Base-by-base conservation (phyloP, 2,329 filamentous ascomycete genomes). In the Aspergillus sp. region DNA sequence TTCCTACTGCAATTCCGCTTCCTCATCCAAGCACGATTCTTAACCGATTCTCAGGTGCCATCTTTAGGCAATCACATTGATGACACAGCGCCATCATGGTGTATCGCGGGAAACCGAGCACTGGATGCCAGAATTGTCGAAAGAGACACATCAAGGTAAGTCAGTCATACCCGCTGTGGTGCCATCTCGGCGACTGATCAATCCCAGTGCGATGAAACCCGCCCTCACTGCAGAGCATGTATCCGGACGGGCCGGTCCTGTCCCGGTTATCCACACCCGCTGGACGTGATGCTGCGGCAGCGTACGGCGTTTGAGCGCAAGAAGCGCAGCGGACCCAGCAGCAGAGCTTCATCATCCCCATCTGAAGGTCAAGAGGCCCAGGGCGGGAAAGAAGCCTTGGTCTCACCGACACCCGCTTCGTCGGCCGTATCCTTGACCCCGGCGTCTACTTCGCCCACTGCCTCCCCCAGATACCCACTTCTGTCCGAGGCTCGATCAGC, bases 111-210 rank as follows among this genome's bases (percentile, higher is more conserved):
- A 67, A 64, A 35, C 61, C 60, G 20, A 66, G 62, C 46, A 62
- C 59, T 5, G 60, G 63, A 16, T 67, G 60, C 43, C 60, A 57
- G 41, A 68, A 60, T n/a, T 68, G 65, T 35, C 60, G 64, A 24
- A 53, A 55, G 19, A 57, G 65, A 38, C 65, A 58, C 47, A 68
- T 68, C 47, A 67, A 67, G 60, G 65, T 66, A 57, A 9, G 20
- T 16, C 5, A 19, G 5, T 16, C 22, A 9, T 9, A 24, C 42
- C 11, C 14, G 11, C 6, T 2, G 22, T 22, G 20, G 11, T 7
- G 30, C n/a, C 11, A 38, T 13, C 3, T 13, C 11, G 8, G 3
- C 30, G 10, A 33, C 45, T 58, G 16, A 58, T 35, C 38, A 11
- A 4, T 20, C 24, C 3, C 30, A 67, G 65, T 68, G 65, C 45